phyloP scores from a whole-genome alignment of 768 basidiomycete species.

The Tephrocybe sp. region DNA sequence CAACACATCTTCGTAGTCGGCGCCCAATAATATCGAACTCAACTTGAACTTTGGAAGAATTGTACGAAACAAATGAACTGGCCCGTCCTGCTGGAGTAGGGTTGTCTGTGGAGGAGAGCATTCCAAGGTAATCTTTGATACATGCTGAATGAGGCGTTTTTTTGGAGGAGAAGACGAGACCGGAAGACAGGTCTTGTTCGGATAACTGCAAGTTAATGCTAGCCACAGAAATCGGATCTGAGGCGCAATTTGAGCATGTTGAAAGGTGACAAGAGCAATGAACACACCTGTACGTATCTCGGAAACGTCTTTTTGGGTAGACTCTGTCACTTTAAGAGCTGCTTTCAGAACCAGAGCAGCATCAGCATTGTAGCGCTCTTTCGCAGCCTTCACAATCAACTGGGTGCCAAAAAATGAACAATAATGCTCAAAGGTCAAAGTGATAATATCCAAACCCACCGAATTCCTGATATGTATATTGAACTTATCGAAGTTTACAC shows the following conservation, averaged over 20 bases:
- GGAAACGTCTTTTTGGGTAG: constrained; percentile 55
- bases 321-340: constrained; percentile 67
- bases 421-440: not conserved
- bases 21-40: constrained; percentile 75
- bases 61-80: constrained; percentile 70
- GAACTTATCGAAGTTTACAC: constrained; percentile 89
- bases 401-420: constrained; percentile 32
- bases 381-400: constrained; percentile 77
- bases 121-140: constrained; percentile 79
- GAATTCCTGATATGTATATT: constrained; percentile 85
- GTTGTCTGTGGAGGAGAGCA: constrained; percentile 82
- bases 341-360: constrained; percentile 74
- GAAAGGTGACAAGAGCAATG: not conserved
- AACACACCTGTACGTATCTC: constrained; percentile 65
- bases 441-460: constrained; percentile 40
- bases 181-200: constrained; percentile 61
- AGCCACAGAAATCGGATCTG: constrained; percentile 68
- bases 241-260: not conserved
- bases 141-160: constrained; percentile 59
- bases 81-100: constrained; percentile 71
- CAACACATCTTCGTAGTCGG: constrained; percentile 64
- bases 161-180: constrained; percentile 55
- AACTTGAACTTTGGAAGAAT: constrained; percentile 72
- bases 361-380: constrained; percentile 77
- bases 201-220: constrained; percentile 63